Percentiles rank a stretch among this genome's conserved stretches.
Conservation (phyloP, 2,329 filamentous ascomycete genomes). For the Pseudogymnoascus sp. region DNA sequence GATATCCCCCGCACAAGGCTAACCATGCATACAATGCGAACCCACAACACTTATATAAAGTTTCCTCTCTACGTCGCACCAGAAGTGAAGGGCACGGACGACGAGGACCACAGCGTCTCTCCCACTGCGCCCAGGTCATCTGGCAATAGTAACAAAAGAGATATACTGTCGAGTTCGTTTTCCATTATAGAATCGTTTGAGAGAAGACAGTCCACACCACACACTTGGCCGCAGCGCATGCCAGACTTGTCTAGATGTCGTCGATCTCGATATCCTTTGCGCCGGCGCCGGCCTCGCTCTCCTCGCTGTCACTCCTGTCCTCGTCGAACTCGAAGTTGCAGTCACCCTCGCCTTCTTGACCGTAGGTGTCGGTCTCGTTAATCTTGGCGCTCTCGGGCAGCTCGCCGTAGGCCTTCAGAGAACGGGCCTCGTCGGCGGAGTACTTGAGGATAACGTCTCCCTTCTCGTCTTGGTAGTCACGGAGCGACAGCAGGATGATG, state of each 20-base stretch:
- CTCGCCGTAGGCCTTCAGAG: conserved; percentile 94
- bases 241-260: conserved; percentile 63
- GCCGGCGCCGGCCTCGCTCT: conserved; percentile 48
- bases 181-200: conserved; percentile 41
- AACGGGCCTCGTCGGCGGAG: conserved; percentile 88
- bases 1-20: neutral
- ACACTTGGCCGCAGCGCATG: neutral
- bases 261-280: conserved; percentile 89
- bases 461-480: conserved; percentile 92
- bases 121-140: conserved; percentile 27
- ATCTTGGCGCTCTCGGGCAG: conserved; percentile 97
- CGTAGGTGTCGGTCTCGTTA: conserved; percentile 96
- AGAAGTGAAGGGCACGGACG: conserved; percentile 18
- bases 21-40: neutral
- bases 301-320: conserved; percentile 60
- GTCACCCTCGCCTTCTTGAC: conserved; percentile 87
- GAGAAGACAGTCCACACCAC: conserved; percentile 55
- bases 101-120: conserved; percentile 44
- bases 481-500: conserved; percentile 80
- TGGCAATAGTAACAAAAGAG: conserved; percentile 23
- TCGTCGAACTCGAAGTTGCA: conserved; percentile 99
- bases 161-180: conserved; percentile 29
- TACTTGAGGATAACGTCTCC: conserved; percentile 93
- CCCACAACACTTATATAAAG: neutral
- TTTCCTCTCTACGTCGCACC: neutral